Conservation (phyloP, 2,329 filamentous ascomycete genomes). For the Didymella keratinophila region DNA sequence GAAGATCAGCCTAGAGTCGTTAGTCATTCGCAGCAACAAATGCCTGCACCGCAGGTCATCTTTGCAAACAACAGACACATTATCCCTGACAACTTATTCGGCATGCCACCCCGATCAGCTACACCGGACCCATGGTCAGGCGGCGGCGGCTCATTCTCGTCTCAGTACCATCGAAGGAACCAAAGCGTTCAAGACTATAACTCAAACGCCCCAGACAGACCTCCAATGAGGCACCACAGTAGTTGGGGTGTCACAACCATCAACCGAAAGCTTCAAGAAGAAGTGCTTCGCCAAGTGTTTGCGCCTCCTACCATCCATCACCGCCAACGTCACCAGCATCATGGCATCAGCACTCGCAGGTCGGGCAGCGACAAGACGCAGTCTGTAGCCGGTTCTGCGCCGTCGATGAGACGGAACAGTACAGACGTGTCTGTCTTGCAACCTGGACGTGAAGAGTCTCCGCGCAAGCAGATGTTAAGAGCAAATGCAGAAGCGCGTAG, state of each 20-base stretch:
- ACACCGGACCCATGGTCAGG: slow-evolving; percentile 49
- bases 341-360: slow-evolving; percentile 65
- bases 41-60: slow-evolving; percentile 84
- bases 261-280: slow-evolving; percentile 85
- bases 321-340: slow-evolving; percentile 73
- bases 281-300: slow-evolving; percentile 93
- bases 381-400: slow-evolving; percentile 43
- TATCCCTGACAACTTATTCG: slow-evolving; percentile 82
- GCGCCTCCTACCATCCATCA: slow-evolving; percentile 83
- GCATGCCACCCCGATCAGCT: slow-evolving; percentile 60
- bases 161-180: slow-evolving; percentile 47
- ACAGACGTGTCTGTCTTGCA: slow-evolving; percentile 46
- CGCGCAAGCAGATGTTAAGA: slow-evolving; percentile 54
- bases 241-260: slow-evolving; percentile 92
- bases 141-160: slow-evolving; percentile 39
- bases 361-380: slow-evolving; percentile 37
- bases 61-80: slow-evolving; percentile 96
- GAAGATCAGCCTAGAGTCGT: slow-evolving; percentile 58
- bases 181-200: slow-evolving; percentile 44
- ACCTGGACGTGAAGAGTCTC: slow-evolving; percentile 46
- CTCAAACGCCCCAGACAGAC: slow-evolving; percentile 42
- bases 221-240: slow-evolving; percentile 58
- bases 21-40: slow-evolving; percentile 78
- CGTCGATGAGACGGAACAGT: slow-evolving; percentile 49
- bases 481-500: slow-evolving; percentile 53